Conservation (phyloP, 1,139 yeast species). For the Suhomyces kunorum region DNA sequence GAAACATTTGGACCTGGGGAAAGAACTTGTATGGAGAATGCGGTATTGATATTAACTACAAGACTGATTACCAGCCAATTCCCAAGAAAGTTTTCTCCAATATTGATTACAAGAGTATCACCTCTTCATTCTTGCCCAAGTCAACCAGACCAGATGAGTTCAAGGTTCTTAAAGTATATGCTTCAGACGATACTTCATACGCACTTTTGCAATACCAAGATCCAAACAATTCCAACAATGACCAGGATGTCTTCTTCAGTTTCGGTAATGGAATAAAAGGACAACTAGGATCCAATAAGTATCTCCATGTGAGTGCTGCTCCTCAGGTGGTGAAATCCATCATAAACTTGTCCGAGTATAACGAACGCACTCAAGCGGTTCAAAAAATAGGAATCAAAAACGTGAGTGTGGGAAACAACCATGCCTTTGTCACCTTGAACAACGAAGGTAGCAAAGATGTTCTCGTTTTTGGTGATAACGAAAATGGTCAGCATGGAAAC, state of each 20-base stretch:
- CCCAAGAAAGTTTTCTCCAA: constrained; percentile 55
- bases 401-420: constrained; percentile 67
- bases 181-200: constrained; percentile 71
- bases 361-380: constrained; percentile 33
- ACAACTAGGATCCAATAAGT: constrained; percentile 81
- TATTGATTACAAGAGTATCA: constrained; percentile 23
- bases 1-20: constrained; percentile 82
- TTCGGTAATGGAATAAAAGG: constrained; percentile 89
- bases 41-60: constrained; percentile 67
- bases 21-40: constrained; percentile 79
- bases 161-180: constrained; percentile 52
- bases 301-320: constrained; percentile 67
- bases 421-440: constrained; percentile 59
- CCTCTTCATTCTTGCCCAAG: constrained; percentile 7
- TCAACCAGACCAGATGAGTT: constrained; percentile 9
- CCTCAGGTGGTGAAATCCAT: constrained; percentile 65
- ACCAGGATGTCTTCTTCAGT: constrained; percentile 46
- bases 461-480: constrained; percentile 81
- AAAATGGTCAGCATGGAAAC: constrained; percentile 79
- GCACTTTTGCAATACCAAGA: constrained; percentile 40
- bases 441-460: constrained; percentile 58
- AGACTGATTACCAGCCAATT: constrained; percentile 65
- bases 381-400: constrained; percentile 49
- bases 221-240: constrained; percentile 18
- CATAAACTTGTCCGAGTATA: constrained; percentile 44